Base-by-base conservation (phyloP, 192 early-diverging fungal genomes). In the Geosiphon pyriformis region DNA sequence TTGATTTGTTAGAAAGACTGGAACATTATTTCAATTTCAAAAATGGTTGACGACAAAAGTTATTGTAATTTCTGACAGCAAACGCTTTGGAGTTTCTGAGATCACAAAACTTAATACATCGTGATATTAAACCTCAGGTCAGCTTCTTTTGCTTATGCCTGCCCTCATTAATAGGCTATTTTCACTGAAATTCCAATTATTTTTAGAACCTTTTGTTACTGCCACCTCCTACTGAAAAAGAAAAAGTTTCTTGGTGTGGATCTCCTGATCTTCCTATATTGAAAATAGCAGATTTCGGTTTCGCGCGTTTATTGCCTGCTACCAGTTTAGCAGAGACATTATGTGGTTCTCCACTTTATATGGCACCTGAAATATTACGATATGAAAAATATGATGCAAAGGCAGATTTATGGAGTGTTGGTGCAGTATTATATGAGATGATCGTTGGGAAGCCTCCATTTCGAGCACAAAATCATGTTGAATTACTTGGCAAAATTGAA, bases 221-320 rank as follows among this genome's bases (percentile, higher is more conserved):
- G 47, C 87, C 88, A 12, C 73, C 88, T 30, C 72, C 77, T 22
- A 69, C 61, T 25, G 33, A 59, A 67, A 78, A 83, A 59, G 71
- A 62, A 74, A 70, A 68, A 52, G 63, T 17, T 20, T 62, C 72
- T 29, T 17, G 62, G 37, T 67, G 77, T 57, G 54, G 78, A 71
- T 74, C 72, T 26, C 78, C 83, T 52, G 78, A 82, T 7, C 68
- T 92, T 23, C 96, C 96, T 17, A 76, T 77, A 27, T 77, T 99
- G 12, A 96, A 98, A 67, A 83, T 99, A 12, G 97, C 94, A 8
- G 97, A 99, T 73, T 99, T 99, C 77, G 97, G 97, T 11, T 99
- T 99, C 80, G 95, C 97, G 1, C 83, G 97, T 22, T 88, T 88
- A 15, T 75, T 99, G 32, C 90, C 88, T 22, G 80, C 81, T 12